Evolutionary conservation across 2,329 filamentous ascomycete genomes (phyloP), one percentile per base, ranked within the genome.

Genomic region (Aureobasidium musti): DNA sequence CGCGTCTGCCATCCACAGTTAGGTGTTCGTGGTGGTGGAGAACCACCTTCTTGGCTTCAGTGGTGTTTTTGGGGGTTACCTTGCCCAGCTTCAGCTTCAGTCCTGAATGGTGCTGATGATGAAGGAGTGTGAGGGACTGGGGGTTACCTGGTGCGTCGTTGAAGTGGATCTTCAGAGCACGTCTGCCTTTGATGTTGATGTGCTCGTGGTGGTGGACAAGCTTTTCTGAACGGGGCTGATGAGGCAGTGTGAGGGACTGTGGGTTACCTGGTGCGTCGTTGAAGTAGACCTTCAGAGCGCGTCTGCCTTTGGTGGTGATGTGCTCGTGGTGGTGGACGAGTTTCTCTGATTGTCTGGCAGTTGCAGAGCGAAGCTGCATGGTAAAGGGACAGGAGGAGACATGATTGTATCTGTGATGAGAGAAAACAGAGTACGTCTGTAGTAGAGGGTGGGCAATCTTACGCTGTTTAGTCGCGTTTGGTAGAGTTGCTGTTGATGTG

Each of bases 341-440:
- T 6, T 17, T 19, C 5, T 19, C 11, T 26, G 45, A 3, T 19
- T n/a, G 26, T 52, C 17, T 52, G 49, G 26, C 26, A 11, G 49
- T n/a, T 28, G 49, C 26, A 33, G 49, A 30, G 49, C 49, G 49
- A 10, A 52, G 49, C 26, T 52, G 49, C 49, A 52, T 52, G 49
- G 21, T 37, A 11, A 37, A 54, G 17, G 52, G n/a, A 6, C n/a
- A n/a, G 8, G 11, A 14, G 30, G 19, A 23, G 35, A 21, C 49
- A 52, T 52, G 49, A 2, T 33, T 10, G 17, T 19, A 4, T 52
- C 19, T 52, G 49, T 33, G 26, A n/a, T 30, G 26, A 52, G 26
- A 52, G 14, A 8, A 28, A 30, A 33, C 17, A 30, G 28, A n/a
- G 17, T 30, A 7, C 26, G 43, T 47, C 43, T 47, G 13, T 47